These are phyloP conservation scores for Backusella australiensis DNA, from an alignment of 192 early-diverging fungal genomes.

Conservation along the genomic window DNA sequence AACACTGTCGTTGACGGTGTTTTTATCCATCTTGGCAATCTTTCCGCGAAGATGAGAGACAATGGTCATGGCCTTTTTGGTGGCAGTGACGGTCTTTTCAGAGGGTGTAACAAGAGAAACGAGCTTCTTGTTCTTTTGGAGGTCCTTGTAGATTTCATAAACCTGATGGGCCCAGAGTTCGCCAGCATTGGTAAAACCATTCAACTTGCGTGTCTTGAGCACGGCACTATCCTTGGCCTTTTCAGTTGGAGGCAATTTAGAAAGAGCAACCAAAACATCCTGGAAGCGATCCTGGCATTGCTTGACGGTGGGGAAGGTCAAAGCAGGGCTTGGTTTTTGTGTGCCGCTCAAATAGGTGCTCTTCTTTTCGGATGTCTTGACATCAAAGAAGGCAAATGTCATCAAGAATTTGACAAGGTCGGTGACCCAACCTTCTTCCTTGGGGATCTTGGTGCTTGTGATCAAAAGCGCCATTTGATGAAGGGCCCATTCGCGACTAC, in stretches of 20 bases:
- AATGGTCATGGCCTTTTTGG: conserved; percentile 37
- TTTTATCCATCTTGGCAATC: conserved; percentile 25
- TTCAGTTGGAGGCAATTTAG: conserved; percentile 45
- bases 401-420: conserved; percentile 66
- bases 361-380: conserved; percentile 45
- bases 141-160: conserved; percentile 44
- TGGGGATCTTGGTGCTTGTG: conserved; percentile 70
- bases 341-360: conserved; percentile 27
- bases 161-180: conserved; percentile 61
- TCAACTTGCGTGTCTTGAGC: conserved; percentile 40
- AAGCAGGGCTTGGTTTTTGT: conserved; percentile 46
- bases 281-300: conserved; percentile 63
- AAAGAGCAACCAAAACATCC: conserved; percentile 67
- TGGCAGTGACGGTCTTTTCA: conserved; percentile 40
- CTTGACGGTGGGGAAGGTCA: conserved; percentile 55
- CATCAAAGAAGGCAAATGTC: conserved; percentile 71
- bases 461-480: conserved; percentile 81
- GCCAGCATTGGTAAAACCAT: conserved; percentile 57
- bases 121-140: conserved; percentile 40
- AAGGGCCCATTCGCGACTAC: conserved; percentile 73
- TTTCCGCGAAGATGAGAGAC: conserved; percentile 40
- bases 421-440: conserved; percentile 70
- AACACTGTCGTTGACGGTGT: conserved; percentile 20
- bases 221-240: conserved; percentile 22
- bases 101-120: conserved; percentile 31